Evolutionary conservation across 371 early-diverging fungal species (phyloP).

Genomic region (Blakeslea trispora): DNA sequence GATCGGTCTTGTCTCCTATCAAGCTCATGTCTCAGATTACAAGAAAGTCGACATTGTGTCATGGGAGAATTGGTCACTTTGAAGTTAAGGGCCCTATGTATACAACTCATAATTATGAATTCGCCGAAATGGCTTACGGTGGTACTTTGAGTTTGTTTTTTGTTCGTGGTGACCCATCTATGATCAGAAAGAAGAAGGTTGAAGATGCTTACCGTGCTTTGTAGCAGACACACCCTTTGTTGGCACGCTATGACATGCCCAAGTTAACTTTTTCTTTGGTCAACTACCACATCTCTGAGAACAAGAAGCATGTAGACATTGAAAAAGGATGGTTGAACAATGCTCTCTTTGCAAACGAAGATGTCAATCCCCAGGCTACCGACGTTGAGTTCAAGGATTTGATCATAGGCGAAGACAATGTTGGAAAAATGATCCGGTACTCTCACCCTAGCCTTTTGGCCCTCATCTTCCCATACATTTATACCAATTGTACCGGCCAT

Average conservation of each 20-base stretch:
- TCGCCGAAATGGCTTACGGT: conserved; percentile 10
- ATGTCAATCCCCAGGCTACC: conserved; percentile 1
- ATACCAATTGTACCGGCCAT: conserved; percentile 6
- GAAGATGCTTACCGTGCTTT: not conserved
- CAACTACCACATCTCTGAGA: conserved; percentile 8
- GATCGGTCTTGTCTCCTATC: conserved; percentile 6
- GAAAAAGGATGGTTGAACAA: not conserved
- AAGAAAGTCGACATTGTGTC: not conserved
- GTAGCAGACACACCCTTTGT: not conserved
- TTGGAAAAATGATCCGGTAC: not conserved
- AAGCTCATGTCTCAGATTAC: conserved; percentile 12
- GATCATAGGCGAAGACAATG: conserved; percentile 1
- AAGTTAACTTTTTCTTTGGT: conserved; percentile 7
- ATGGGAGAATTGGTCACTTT: conserved; percentile 7
- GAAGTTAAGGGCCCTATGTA: not conserved
- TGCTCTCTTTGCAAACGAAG: conserved; percentile 5
- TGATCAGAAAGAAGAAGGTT: not conserved
- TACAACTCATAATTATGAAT: conserved; percentile 11
- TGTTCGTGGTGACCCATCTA: not conserved
- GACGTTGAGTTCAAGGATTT: conserved; percentile 6
- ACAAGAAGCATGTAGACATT: not conserved
- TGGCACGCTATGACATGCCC: conserved; percentile 1
- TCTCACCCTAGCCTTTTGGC: conserved; percentile 4
- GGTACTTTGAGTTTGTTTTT: conserved; percentile 5
- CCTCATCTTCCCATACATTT: conserved; percentile 1